phyloP scores from a whole-genome alignment of 371 early-diverging fungal species.

The Saksenaea vasiformis region DNA sequence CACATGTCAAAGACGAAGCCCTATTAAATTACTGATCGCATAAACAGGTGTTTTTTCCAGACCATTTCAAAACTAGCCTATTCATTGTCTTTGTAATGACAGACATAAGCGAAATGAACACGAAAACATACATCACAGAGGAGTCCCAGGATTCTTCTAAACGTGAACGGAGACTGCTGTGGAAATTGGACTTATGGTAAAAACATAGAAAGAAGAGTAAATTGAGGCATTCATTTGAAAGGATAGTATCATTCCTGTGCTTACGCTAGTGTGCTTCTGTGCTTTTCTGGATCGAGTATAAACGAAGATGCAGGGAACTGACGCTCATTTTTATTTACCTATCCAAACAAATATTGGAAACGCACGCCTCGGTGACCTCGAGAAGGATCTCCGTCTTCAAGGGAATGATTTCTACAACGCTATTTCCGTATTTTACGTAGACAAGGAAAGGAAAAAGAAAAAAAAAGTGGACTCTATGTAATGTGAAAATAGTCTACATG shows the following conservation, averaged over 20 bases:
- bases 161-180: constrained; percentile 7
- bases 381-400: constrained; percentile 9
- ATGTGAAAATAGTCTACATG: constrained; percentile 9
- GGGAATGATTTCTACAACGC: constrained; percentile 22
- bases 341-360: constrained; percentile 19
- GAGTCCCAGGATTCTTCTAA: too few relatives aligned
- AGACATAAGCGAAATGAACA: too few relatives aligned
- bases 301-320: neutral
- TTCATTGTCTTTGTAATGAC: too few relatives aligned
- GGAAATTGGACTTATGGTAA: constrained; percentile 16
- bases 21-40: too few relatives aligned
- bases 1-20: too few relatives aligned
- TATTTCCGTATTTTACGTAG: constrained; percentile 16
- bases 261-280: constrained; percentile 13
- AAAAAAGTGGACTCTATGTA: too few relatives aligned
- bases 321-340: neutral
- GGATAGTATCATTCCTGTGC: constrained; percentile 8
- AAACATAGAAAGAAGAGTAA: too few relatives aligned
- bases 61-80: too few relatives aligned
- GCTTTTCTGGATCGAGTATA: constrained; percentile 17
- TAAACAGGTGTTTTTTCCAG: too few relatives aligned
- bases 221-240: too few relatives aligned
- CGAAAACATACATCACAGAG: too few relatives aligned
- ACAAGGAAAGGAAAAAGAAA: neutral
- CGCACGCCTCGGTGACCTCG: constrained; percentile 16